Evolutionary conservation across 495 filamentous ascomycete species (phyloP), one percentile per base, ranked within the genome.

Genomic region (Amphirosellinia nigrospora): DNA sequence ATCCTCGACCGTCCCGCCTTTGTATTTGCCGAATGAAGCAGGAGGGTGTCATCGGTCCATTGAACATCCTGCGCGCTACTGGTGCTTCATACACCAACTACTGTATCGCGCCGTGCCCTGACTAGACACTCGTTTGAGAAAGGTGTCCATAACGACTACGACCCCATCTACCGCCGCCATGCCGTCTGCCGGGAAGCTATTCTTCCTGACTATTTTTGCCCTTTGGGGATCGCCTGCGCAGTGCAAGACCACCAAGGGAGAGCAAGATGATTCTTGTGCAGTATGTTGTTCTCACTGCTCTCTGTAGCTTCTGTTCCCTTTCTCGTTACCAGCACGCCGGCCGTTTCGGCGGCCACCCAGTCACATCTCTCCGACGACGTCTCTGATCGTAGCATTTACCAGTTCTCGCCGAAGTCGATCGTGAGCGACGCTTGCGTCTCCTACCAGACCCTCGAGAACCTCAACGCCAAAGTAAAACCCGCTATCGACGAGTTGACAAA

Each of bases 371-470:
- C 72, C 59, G 69, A 73, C 10, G 53, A 67, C 26, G 39, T 71
- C 67, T 80, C 82, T 83, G 81, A 85, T 77, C 79, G 69, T 62
- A 70, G 77, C 74, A 59, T 73, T 50, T 73, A 73, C 71, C 76
- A 87, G 86, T 87, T 87, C 61, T 86, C 82, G 0, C 86, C 85
- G 45, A 82, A 83, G 70, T 82, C 85, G 67, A 88, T 87, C 59
- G 85, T 90, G 48, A 94, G 93, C 36, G 96, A 99, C 77, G 93
- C 96, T 21, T 98, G 95, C 79, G 92, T 93, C 53, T 96, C 95
- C 48, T 99, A 97, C 78, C 90, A 90, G 58, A 93, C 91, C 32
- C 90, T 99, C 81, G 94, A 99, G 74, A 78, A 82, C 26, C 85
- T 98, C 9, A 99, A 98, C 79, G 82, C 86, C 68, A 86, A 88